Conservation (phyloP, 352 stramenopile species). For the Phytophthora palmivora region DNA sequence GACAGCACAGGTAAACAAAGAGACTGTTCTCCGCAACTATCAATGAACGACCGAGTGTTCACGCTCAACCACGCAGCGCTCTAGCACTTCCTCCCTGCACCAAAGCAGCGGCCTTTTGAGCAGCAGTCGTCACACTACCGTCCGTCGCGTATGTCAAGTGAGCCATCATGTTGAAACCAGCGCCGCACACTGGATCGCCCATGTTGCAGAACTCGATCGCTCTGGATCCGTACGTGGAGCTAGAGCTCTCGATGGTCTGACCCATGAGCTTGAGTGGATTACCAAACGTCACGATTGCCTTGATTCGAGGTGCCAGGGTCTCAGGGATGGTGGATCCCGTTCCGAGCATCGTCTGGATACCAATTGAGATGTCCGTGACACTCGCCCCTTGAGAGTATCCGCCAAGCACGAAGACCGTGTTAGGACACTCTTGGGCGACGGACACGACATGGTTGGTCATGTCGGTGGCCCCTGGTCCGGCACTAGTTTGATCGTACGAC, state of each 20-base stretch:
- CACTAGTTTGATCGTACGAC: constrained; percentile 30
- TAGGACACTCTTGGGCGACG: constrained; percentile 35
- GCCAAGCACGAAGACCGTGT: constrained; percentile 39
- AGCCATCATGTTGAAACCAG: constrained; percentile 38
- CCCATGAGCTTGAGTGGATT: constrained; percentile 42
- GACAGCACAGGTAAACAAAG: too few species aligned
- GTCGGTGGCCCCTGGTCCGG: constrained; percentile 38
- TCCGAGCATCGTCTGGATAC: constrained; percentile 37
- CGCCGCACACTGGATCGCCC: constrained; percentile 42
- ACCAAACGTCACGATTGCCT: constrained; percentile 46
- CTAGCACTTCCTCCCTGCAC: too few species aligned
- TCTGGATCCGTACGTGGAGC: constrained; percentile 35
- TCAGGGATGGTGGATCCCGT: constrained; percentile 34
- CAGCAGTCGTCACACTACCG: constrained; percentile 34
- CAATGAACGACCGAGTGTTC: too few species aligned
- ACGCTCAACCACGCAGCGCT: too few species aligned
- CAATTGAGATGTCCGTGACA: constrained; percentile 42
- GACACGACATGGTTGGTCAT: constrained; percentile 43
- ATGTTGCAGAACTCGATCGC: constrained; percentile 40
- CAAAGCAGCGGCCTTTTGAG: constrained; percentile 32
- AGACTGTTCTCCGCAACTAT: too few species aligned
- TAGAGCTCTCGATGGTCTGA: constrained; percentile 35
- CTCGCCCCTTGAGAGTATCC: too few species aligned
- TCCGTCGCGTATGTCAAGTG: constrained; percentile 41
- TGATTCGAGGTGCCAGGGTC: constrained; percentile 32